These are phyloP conservation scores for Paecilomyces fulvus DNA, from an alignment of 2,329 filamentous ascomycete genomes.

Conservation along the genomic window DNA sequence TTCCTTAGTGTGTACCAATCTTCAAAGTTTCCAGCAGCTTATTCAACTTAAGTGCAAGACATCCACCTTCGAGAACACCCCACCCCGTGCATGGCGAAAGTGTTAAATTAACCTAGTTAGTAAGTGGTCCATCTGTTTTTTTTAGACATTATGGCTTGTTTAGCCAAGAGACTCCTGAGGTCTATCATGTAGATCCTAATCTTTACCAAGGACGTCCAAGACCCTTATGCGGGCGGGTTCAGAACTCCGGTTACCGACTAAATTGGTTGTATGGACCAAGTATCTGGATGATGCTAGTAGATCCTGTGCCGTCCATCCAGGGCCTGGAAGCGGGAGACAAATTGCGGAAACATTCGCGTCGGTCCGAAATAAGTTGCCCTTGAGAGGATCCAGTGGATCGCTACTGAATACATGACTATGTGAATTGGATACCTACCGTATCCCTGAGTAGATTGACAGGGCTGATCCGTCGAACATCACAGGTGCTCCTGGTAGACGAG, in stretches of 20 bases:
- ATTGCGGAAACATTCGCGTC: neutral
- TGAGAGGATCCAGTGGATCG: neutral
- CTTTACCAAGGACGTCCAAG: neutral
- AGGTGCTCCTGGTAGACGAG: neutral
- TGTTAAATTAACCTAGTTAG: neutral
- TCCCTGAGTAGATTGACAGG: neutral
- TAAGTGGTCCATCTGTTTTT: neutral
- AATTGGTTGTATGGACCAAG: neutral
- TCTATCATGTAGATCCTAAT: neutral
- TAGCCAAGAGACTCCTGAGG: no score
- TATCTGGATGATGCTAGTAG: neutral
- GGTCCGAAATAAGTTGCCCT: neutral
- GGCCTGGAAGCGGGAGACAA: neutral
- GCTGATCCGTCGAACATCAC: neutral
- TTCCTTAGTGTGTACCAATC: no score
- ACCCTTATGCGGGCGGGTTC: neutral
- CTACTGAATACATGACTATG: neutral
- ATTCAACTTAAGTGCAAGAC: neutral
- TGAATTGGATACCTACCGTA: neutral
- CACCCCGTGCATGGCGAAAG: neutral
- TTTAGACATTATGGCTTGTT: no score
- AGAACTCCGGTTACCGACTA: neutral
- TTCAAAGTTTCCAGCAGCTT: neutral
- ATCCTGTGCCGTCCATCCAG: neutral
- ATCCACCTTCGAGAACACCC: neutral